Evolutionary conservation across 2,329 filamentous ascomycete species (phyloP), one percentile per base, ranked within the genome.

Genomic region (Paraphoma chrysanthemicola): DNA sequence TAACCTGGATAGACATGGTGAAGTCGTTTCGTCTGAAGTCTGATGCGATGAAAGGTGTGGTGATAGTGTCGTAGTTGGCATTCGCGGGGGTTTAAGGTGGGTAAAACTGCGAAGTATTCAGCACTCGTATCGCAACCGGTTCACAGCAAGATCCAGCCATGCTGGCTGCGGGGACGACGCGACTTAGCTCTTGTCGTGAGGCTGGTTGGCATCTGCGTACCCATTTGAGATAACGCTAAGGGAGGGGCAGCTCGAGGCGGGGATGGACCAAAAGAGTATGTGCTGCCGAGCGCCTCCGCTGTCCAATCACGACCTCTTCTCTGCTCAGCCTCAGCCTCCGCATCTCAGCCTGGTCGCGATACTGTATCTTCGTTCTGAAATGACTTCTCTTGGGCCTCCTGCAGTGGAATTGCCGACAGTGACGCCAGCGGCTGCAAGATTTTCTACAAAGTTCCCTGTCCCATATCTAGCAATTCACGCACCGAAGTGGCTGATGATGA

Each of bases 1-100:
- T 77, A 54, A 90, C 82, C 59, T 83, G 72, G 69, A 90, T 83
- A n/a, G 72, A 43, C 76, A 79, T 78, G 1, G 54, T 73, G 60
- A 33, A 36, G 49, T 14, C 33, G 9, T 36, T 36, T 51, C 17
- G 52, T 54, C 30, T 56, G 31, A 44, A 28, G 51, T 43, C 31
- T 18, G 7, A 51, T 39, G 33, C 16, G 33, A 48, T 41, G 23
- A 30, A 28, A 23, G 5, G 23, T 23, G 23, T 23, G 23, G 12
- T 18, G 17, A 1, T 17, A 41, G 36, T 28, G 29, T 29, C 9
- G 4, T 33, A 42, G 23, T 14, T 6, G n/a, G 4, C 9, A 14
- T 33, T 28, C 5, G 23, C n/a, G 10, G 6, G 41, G 6, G 12
- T 46, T 62, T 41, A 63, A 6, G 33, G 48, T 28, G 51, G 48